Conservation (phyloP, 129 eudicot species). For the Rutidosis leptorrhynchoides region DNA sequence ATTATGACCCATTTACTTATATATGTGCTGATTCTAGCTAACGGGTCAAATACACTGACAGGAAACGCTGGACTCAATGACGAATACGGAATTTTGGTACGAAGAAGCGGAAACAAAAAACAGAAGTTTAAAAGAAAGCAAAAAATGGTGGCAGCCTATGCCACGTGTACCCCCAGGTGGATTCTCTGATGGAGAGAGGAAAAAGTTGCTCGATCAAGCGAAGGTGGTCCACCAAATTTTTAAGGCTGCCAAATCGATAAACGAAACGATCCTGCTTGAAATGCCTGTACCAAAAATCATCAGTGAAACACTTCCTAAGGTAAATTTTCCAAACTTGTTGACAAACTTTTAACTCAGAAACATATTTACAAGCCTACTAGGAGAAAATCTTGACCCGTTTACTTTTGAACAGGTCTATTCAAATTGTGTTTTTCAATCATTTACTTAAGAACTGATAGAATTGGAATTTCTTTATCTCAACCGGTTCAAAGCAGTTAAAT, state of each 20-base stretch:
- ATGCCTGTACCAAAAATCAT: conserved; percentile 66
- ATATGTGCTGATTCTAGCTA: background rate
- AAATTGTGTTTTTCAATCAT: background rate
- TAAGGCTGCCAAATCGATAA: conserved; percentile 93
- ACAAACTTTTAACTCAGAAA: background rate
- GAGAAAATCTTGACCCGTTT: background rate
- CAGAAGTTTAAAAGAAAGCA: conserved; percentile 46
- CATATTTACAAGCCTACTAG: background rate
- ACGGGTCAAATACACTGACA: conserved; percentile 19
- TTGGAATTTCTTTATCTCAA: background rate
- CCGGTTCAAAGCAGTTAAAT: background rate
- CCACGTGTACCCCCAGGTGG: conserved; percentile 78
- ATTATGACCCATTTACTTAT: background rate
- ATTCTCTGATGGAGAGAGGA: conserved; percentile 63
- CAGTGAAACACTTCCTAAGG: conserved; percentile 81
- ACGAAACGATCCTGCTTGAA: conserved; percentile 63
- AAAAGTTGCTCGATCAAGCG: conserved; percentile 58
- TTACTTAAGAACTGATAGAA: background rate
- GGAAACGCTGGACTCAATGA: conserved; percentile 78
- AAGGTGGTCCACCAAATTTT: conserved; percentile 72
- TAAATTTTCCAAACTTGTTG: conserved; percentile 20
- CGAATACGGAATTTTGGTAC: conserved; percentile 77
- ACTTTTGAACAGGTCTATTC: background rate
- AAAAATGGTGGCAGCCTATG: conserved; percentile 81
- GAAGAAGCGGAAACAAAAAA: conserved; percentile 64